Conservation (phyloP, 2,329 filamentous ascomycete species). For the Saccharata proteae region DNA sequence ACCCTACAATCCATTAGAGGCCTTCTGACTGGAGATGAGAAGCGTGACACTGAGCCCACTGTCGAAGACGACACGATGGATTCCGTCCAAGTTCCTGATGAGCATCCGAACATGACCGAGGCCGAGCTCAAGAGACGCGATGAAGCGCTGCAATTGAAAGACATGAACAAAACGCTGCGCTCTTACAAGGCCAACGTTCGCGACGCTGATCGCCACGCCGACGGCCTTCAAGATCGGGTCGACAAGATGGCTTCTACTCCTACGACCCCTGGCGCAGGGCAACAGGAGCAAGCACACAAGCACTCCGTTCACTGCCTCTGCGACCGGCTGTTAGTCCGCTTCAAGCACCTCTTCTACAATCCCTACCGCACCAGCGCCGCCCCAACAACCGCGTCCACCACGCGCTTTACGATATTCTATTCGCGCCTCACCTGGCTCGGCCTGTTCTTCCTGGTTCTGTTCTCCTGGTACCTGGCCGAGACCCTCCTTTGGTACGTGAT, state of each 20-base stretch:
- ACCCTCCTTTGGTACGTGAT: conserved; percentile 2
- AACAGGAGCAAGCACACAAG: too few relatives aligned
- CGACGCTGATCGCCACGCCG: conserved; percentile 31
- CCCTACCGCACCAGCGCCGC: neutral
- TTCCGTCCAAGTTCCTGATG: conserved; percentile 17
- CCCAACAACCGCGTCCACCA: neutral
- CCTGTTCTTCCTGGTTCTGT: conserved; percentile 3
- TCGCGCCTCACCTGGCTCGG: conserved; percentile 7
- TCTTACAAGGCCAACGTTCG: conserved; percentile 30
- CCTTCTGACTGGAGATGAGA: conserved; percentile 21
- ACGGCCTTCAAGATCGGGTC: conserved; percentile 28
- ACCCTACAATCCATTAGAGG: conserved; percentile 37
- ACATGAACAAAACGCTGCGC: conserved; percentile 29
- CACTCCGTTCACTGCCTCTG: too few relatives aligned
- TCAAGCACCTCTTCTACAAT: too few relatives aligned
- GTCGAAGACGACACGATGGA: conserved; percentile 16
- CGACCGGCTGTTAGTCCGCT: too few relatives aligned
- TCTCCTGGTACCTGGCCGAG: conserved; percentile 5
- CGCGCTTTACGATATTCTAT: conserved; percentile 7
- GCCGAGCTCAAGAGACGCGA: conserved; percentile 30
- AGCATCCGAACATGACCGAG: conserved; percentile 23
- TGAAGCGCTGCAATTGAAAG: conserved; percentile 29
- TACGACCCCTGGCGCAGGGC: neutral
- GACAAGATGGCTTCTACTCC: conserved; percentile 13
- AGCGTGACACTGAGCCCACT: neutral